Base-by-base conservation (phyloP, 306 rosid species). In the Dryas drummondii region DNA sequence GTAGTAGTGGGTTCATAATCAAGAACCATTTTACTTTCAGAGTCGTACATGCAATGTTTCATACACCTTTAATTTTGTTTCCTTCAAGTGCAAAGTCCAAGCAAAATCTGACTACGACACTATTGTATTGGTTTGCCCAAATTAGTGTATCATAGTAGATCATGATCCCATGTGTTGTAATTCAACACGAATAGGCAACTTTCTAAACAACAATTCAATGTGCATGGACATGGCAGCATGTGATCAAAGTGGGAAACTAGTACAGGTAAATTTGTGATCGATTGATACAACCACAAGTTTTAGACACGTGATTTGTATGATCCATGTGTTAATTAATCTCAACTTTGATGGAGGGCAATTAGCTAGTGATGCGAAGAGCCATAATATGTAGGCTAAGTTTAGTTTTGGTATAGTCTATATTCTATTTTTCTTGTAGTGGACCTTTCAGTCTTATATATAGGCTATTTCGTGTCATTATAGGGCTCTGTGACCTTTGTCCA, bases 381-480 rank as follows among this genome's bases (percentile, higher is more conserved):
- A 65, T 7, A 65, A 32, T 32, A 32, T 32, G 37, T 32, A 32
- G 37, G 37, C 2, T 32, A 32, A 32, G 37, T 53, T 32, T 55
- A 41, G 14, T 46, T 58, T 67, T 45, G 47, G 3, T 69, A 13
- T 5, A 37, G 70, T 67, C 56, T 32, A 77, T 22, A 77, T 22
- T 68, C 82, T 66, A 57, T 68, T 87, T 78, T 78, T 83, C 81
- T 78, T 87, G 90, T 66, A 27, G 72, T 66, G 76, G 72, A 68
- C 71, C 77, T 78, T 72, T 79, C 87, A 77, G 77, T 75, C 56
- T 47, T 82, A 74, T 69, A 1, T 82, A 74, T 67, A 53, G 37
- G 27, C 70, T 82, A 73, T 80, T 82, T 82, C 45, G 80, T 71
- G 86, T 84, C 86, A 73, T 78, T 77, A 66, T 83, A 66, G 56